Conservation (phyloP, 2,329 filamentous ascomycete genomes). For the Grosmannia serpens region DNA sequence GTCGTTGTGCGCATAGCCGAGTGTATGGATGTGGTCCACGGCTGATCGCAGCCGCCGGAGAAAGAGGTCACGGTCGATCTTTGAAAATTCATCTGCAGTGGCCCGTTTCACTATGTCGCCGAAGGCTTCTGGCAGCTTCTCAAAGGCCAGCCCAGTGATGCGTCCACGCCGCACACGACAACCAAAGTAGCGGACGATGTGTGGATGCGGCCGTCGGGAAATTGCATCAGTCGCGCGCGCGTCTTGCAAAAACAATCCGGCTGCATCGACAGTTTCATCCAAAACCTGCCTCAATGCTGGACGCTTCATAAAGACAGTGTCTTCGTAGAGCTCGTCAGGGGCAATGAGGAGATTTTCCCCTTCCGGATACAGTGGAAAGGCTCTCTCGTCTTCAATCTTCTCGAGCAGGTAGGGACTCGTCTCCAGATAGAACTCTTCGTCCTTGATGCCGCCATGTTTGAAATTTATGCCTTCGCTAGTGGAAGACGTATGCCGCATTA, state of each 20-base stretch:
- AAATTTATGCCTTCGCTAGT: background rate
- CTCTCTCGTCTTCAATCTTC: background rate
- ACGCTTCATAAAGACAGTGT: background rate
- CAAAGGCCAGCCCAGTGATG: conserved; percentile 17
- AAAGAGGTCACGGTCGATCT: conserved; percentile 2
- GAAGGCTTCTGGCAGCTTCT: conserved; percentile 1
- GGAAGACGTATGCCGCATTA: background rate
- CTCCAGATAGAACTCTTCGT: background rate
- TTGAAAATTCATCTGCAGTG: background rate
- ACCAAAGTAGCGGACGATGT: background rate
- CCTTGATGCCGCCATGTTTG: background rate
- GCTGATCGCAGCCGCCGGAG: conserved; percentile 5
- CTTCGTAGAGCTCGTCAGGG: background rate
- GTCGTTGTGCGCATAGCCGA: conserved; percentile 11
- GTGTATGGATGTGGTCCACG: conserved; percentile 6
- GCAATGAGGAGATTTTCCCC: background rate
- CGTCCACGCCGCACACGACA: background rate
- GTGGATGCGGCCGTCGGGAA: background rate
- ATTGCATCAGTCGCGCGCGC: background rate
- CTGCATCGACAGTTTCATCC: background rate
- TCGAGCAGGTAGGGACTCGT: background rate
- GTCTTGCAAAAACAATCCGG: background rate
- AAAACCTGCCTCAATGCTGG: background rate
- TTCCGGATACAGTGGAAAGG: background rate
- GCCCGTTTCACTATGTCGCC: background rate